A percentile compares a stretch with the other conserved stretches of the same genome.
Conservation (phyloP, 495 filamentous ascomycete species). For the Penicillium samsonianum region DNA sequence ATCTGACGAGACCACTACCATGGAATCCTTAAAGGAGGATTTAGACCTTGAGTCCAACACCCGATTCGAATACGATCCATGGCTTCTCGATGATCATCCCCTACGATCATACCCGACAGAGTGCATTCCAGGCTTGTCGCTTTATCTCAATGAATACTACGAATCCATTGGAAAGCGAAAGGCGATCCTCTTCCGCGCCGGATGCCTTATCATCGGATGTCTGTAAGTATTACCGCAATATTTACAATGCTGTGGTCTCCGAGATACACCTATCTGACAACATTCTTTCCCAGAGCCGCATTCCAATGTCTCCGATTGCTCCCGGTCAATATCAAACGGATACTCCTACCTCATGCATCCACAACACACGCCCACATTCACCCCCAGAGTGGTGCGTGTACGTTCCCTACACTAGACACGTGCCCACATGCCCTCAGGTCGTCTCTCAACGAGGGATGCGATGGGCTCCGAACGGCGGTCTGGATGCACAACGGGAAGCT, state of each 20-base stretch:
- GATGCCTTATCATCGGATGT: slow-evolving; percentile 34
- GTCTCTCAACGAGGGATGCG: slow-evolving; percentile 23
- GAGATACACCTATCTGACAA: background rate
- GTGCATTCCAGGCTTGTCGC: slow-evolving; percentile 33
- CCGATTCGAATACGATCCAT: slow-evolving; percentile 36
- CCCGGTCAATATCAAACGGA: slow-evolving; percentile 4
- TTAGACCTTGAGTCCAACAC: slow-evolving; percentile 15
- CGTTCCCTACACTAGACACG: slow-evolving; percentile 23
- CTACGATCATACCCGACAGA: slow-evolving; percentile 42
- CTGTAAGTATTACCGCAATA: slow-evolving; percentile 27
- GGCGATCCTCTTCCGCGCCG: slow-evolving; percentile 25
- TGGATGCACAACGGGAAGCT: slow-evolving; percentile 58
- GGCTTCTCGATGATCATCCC: slow-evolving; percentile 44
- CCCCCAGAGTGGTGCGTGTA: slow-evolving; percentile 20
- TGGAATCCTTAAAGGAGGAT: slow-evolving; percentile 5
- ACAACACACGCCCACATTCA: background rate
- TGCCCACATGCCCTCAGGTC: slow-evolving; percentile 22
- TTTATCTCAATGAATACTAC: slow-evolving; percentile 13
- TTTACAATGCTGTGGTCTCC: too few species aligned
- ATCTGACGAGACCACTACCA: background rate
- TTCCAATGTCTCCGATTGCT: slow-evolving; percentile 22
- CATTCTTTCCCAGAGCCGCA: slow-evolving; percentile 12
- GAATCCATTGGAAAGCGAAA: slow-evolving; percentile 26
- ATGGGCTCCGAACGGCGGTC: slow-evolving; percentile 53
- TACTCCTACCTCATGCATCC: slow-evolving; percentile 2